These are phyloP conservation scores for Apiospora pterosperma DNA, from an alignment of 2,329 filamentous ascomycete genomes.

Conservation along the genomic window DNA sequence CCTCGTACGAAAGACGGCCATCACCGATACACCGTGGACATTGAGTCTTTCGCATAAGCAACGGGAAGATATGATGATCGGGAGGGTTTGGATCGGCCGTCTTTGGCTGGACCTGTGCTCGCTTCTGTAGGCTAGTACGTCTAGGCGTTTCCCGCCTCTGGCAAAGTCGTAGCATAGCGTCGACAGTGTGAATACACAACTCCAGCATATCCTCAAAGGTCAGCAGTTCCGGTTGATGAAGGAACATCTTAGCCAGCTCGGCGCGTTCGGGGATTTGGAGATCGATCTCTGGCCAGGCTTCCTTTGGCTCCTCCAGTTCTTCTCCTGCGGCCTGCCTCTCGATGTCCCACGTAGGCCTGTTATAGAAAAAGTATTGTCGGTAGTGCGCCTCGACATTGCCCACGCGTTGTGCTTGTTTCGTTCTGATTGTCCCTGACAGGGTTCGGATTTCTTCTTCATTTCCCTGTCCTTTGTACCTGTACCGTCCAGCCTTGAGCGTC, in stretches of 20 bases:
- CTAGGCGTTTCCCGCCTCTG: slow-evolving; percentile 11
- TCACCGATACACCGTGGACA: slow-evolving; percentile 17
- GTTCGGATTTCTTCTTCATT: slow-evolving; percentile 20
- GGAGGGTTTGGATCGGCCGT: slow-evolving; percentile 8
- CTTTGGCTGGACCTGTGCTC: slow-evolving; percentile 1
- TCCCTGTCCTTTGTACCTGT: slow-evolving; percentile 16
- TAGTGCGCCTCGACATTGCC: slow-evolving; percentile 20
- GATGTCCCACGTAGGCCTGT: slow-evolving; percentile 24
- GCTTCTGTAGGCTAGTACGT: background rate
- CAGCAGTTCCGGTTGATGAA: slow-evolving; percentile 12
- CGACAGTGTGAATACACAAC: slow-evolving; percentile 9
- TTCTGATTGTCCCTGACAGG: slow-evolving; percentile 19
- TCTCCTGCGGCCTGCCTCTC: slow-evolving; percentile 18
- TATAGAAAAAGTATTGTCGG: slow-evolving; percentile 24
- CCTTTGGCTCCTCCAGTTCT: slow-evolving; percentile 7
- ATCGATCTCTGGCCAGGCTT: slow-evolving; percentile 13
- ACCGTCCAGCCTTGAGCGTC: slow-evolving; percentile 22
- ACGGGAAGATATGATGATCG: slow-evolving; percentile 11
- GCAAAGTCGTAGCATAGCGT: slow-evolving; percentile 11
- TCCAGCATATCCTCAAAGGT: slow-evolving; percentile 9
- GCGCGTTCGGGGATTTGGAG: slow-evolving; percentile 15
- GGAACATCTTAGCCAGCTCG: slow-evolving; percentile 12
- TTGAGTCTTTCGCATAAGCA: slow-evolving; percentile 15
- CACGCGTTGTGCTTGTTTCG: slow-evolving; percentile 14
- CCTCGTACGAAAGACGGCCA: slow-evolving; percentile 9